Percentiles rank a stretch among this genome's conserved stretches.
These are phyloP conservation scores for Arachnopeziza araneosa DNA, from an alignment of 2,329 filamentous ascomycete species.

Conservation along the genomic window DNA sequence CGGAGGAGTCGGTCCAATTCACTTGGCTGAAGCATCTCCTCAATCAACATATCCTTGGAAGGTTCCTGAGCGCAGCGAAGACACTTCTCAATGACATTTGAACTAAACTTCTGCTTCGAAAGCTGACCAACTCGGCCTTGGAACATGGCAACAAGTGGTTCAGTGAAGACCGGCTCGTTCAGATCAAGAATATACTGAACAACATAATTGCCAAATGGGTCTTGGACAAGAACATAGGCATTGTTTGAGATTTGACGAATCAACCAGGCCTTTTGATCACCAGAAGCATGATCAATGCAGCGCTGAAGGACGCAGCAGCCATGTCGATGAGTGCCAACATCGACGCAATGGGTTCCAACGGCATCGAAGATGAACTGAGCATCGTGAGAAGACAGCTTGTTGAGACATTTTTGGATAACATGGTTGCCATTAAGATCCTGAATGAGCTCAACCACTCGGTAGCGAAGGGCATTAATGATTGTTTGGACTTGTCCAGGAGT, in stretches of 20 bases:
- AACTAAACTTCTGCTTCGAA: constrained; percentile 98
- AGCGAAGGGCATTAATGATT: constrained; percentile 78
- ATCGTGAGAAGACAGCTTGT: constrained; percentile 78
- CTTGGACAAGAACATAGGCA: constrained; percentile 84
- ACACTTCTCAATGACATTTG: constrained; percentile 97
- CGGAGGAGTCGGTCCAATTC: constrained; percentile 87
- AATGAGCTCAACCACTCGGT: constrained; percentile 87
- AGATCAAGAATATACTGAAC: constrained; percentile 98
- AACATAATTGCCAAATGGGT: constrained; percentile 98
- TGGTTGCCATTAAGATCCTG: constrained; percentile 98
- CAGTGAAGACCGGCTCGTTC: constrained; percentile 80
- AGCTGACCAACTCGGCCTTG: constrained; percentile 61
- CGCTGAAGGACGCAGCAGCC: constrained; percentile 97
- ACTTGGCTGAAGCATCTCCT: constrained; percentile 69
- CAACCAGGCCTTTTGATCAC: constrained; percentile 80
- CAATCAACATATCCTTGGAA: constrained; percentile 75
- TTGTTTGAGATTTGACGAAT: constrained; percentile 83
- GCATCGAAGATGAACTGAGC: constrained; percentile 97
- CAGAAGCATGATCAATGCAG: constrained; percentile 94
- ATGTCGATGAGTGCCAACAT: constrained; percentile 93
- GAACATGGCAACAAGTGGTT: constrained; percentile 81
- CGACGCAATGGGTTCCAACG: constrained; percentile 79
- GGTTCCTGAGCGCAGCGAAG: constrained; percentile 73
- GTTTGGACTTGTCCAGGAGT: constrained; percentile 79
- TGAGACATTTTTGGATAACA: constrained; percentile 98